Evolutionary conservation across 345 rosid genomes (phyloP).

Genomic region (Hibiscus syriacus): DNA sequence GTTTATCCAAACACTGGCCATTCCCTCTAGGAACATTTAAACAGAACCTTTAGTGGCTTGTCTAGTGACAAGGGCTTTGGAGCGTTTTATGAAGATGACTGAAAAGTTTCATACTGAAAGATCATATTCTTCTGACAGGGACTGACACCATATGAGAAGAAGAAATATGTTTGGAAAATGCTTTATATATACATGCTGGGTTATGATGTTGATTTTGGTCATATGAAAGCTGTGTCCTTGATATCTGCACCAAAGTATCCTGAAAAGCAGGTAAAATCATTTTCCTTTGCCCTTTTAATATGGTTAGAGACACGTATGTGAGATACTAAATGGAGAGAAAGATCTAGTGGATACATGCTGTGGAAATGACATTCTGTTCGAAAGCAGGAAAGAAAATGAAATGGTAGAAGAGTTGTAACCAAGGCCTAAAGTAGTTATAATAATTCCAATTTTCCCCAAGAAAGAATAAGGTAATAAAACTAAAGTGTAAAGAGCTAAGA

Average conservation of each 20-base stretch:
- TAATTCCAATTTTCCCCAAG: background rate
- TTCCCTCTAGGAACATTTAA: background rate
- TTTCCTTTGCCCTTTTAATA: slow-evolving; percentile 2
- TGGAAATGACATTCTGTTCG: too few species aligned
- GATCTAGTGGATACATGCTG: background rate
- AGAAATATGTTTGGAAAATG: too few species aligned
- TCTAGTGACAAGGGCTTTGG: background rate
- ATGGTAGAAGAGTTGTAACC: background rate
- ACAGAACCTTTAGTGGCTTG: background rate
- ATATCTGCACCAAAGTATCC: too few species aligned
- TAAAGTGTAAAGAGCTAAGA: background rate
- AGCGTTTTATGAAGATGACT: background rate
- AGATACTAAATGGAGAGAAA: background rate
- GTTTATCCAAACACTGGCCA: background rate
- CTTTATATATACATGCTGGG: too few species aligned
- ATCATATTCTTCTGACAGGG: too few species aligned
- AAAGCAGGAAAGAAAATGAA: background rate
- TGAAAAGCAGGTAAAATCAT: slow-evolving; percentile 72
- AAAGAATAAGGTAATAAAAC: background rate
- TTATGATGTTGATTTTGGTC: too few species aligned
- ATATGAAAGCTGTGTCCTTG: too few species aligned
- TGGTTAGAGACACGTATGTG: background rate
- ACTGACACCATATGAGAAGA: too few species aligned
- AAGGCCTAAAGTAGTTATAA: background rate
- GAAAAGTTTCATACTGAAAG: too few species aligned